phyloP scores from a whole-genome alignment of 257 asterid genomes.

The Solanum tarapatanum region DNA sequence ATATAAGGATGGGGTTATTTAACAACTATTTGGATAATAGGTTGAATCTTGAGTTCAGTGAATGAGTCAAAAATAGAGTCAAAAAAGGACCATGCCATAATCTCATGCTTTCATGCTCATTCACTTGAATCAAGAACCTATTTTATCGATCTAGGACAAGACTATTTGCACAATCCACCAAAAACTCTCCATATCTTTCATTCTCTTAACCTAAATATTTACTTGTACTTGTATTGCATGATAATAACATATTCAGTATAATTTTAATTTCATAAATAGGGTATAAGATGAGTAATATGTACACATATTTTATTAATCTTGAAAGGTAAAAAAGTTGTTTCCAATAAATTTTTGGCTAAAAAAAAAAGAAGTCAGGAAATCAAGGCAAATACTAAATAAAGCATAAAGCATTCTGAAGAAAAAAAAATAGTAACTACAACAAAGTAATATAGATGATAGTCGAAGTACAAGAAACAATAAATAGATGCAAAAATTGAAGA shows the following conservation, averaged over 20 bases:
- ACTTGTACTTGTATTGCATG: neutral
- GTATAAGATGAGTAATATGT: neutral
- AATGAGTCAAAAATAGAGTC: conserved; percentile 40
- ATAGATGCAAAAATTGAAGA: neutral
- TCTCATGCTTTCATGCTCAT: conserved; percentile 2
- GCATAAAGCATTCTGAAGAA: neutral
- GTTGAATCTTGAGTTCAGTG: conserved; percentile 24
- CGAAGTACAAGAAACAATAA: neutral
- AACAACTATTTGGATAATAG: neutral
- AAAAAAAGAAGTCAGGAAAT: neutral
- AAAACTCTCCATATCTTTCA: neutral
- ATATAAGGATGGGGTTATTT: conserved; percentile 14
- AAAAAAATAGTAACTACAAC: neutral
- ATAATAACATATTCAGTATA: neutral
- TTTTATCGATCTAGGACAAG: neutral
- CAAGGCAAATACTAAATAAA: neutral
- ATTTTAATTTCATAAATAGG: fast-evolving
- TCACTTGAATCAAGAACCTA: neutral
- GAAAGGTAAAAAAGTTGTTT: neutral
- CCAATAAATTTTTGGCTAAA: fast-evolving
- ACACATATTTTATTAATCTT: fast-evolving
- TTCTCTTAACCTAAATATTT: neutral
- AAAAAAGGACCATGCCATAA: conserved; percentile 31
- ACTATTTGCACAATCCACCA: neutral
- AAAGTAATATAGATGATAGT: neutral